Conservation (phyloP, 495 filamentous ascomycete species). For the Trichoderma parareesei region DNA sequence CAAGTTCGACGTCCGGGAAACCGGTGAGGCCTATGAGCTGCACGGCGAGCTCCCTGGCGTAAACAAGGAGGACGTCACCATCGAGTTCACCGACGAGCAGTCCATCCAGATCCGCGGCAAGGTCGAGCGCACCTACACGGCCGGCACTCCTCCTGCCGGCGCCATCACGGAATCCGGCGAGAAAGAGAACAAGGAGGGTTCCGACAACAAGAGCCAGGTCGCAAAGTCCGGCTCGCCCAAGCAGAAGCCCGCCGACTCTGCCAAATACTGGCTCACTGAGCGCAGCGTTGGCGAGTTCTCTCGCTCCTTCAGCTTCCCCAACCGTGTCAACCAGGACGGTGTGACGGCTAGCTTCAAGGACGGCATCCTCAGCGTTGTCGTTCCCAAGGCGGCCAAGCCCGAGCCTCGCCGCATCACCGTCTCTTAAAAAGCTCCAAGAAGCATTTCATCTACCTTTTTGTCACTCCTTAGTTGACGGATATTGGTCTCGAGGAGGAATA, state of each 20-base stretch:
- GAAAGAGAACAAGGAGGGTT: constrained; percentile 11
- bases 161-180: constrained; percentile 30
- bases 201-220: background rate
- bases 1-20: constrained; percentile 68
- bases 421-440: background rate
- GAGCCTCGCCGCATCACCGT: constrained; percentile 19
- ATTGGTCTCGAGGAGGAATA: background rate
- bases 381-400: constrained; percentile 64
- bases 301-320: constrained; percentile 70
- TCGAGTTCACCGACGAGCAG: constrained; percentile 68
- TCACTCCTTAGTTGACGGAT: background rate
- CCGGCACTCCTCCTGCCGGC: constrained; percentile 32
- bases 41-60: constrained; percentile 76
- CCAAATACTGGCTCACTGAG: constrained; percentile 71
- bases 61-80: constrained; percentile 60
- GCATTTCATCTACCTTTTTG: background rate
- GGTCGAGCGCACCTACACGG: constrained; percentile 43
- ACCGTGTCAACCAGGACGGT: constrained; percentile 62
- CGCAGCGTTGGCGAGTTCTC: constrained; percentile 73
- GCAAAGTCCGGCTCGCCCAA: constrained; percentile 11
- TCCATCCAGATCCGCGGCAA: constrained; percentile 60
- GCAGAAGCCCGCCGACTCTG: constrained; percentile 25
- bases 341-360: constrained; percentile 60
- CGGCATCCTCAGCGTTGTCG: constrained; percentile 54
- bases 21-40: constrained; percentile 55